Evolutionary conservation across 768 basidiomycete species (phyloP), one percentile per base, ranked within the genome.

Genomic region (Rhizopogon vesiculosus): DNA sequence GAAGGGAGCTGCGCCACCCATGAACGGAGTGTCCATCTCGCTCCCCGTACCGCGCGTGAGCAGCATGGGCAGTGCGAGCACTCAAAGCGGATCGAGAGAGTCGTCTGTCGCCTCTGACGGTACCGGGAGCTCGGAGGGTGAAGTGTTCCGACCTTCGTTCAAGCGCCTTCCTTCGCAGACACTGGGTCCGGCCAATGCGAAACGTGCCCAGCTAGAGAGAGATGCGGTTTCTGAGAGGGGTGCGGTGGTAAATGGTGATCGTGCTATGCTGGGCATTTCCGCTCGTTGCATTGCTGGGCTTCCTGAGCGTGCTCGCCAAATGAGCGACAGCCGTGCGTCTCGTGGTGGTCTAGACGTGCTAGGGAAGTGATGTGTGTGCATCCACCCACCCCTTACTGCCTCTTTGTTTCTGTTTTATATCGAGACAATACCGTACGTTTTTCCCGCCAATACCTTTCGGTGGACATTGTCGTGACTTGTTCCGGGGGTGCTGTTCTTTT

Each of bases 101-200:
- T 72, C 68, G 62, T 72, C 65, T 40, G 71, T 60, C 54, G 56
- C 45, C 13, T 69, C 62, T 31, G 74, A 72, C 13, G 65, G 68
- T 19, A 70, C 68, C 16, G 70, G 70, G 16, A 66, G 66, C 46
- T 72, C 70, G 1, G 69, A 70, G 5, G 57, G 66, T 4, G 69
- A 72, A 40, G 51, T 63, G n/a, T 51, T 63, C 39, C 66, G 89
- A 1, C 89, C 89, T 10, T 77, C 83, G 29, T 89, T 88, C 64
- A 91, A 91, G 74, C 74, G 89, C 44, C 66, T 87, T 39, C 82
- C 89, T 1, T 87, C 85, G 45, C 86, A 87, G 71, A 86, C 86
- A 9, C 69, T 91, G n/a, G 87, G 77, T 1, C 85, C 86, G 2
- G 71, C 71, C 38, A 76, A 75, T 58, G 59, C 78, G 46, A 90